phyloP scores from a whole-genome alignment of 306 rosid genomes.

The Glycine soja region DNA sequence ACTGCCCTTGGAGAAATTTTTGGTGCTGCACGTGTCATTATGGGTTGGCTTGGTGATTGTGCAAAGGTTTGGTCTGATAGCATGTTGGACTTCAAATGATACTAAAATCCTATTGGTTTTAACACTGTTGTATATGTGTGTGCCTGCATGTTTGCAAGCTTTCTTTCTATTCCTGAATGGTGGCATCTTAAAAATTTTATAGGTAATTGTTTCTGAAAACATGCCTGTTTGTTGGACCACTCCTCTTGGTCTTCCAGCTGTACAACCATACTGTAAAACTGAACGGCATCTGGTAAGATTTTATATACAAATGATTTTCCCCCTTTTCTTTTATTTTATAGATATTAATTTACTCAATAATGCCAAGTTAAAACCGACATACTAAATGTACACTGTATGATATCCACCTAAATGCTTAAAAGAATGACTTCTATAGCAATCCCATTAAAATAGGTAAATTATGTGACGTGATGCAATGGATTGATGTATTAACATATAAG shows the following conservation, averaged over 20 bases:
- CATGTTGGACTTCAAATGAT: slow-evolving; percentile 31
- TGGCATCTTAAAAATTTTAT: slow-evolving; percentile 38
- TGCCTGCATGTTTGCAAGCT: slow-evolving; percentile 2
- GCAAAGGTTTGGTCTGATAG: slow-evolving; percentile 62
- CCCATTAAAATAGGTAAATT: background rate
- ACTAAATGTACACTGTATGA: background rate
- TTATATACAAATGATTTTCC: background rate
- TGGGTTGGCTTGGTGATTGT: slow-evolving; percentile 94
- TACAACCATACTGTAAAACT: slow-evolving; percentile 79
- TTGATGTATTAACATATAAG: slow-evolving; percentile 18
- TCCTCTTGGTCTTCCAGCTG: slow-evolving; percentile 92
- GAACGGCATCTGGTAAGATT: slow-evolving; percentile 78
- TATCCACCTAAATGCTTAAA: slow-evolving; percentile 14
- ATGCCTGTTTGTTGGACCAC: slow-evolving; percentile 87
- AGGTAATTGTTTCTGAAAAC: slow-evolving; percentile 83
- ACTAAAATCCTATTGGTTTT: slow-evolving; percentile 32
- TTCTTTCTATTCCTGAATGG: slow-evolving; percentile 20
- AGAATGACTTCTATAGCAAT: background rate
- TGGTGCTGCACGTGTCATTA: slow-evolving; percentile 82
- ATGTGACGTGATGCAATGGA: background rate
- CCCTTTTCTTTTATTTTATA: too few relatives aligned
- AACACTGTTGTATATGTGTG: slow-evolving; percentile 24
- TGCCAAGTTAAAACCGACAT: background rate
- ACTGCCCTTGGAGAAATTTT: slow-evolving; percentile 91
- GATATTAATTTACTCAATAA: slow-evolving; percentile 1